Conservation (phyloP, 495 filamentous ascomycete species). For the Talaromyces trachyspermus region DNA sequence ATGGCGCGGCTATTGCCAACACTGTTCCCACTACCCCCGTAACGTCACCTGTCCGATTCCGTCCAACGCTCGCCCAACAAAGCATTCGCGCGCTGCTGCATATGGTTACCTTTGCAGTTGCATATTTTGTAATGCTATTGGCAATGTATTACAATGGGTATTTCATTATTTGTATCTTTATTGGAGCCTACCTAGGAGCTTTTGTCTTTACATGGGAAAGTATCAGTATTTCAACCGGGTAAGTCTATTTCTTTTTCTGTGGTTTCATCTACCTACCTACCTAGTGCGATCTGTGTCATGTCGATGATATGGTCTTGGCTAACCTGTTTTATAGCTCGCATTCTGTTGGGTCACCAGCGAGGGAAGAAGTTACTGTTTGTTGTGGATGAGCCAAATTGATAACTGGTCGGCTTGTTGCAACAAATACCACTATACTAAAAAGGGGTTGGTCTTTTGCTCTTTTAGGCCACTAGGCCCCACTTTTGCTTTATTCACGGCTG, state of each 20-base stretch:
- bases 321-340: constrained; percentile 12
- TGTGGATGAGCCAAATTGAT: constrained; percentile 13
- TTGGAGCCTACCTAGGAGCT: constrained; percentile 53
- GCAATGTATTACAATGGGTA: constrained; percentile 63
- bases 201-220: constrained; percentile 54
- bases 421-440: background rate
- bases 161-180: constrained; percentile 54
- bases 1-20: no score
- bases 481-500: no score
- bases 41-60: constrained; percentile 16
- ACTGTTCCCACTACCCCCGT: background rate
- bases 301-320: no score
- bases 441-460: no score
- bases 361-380: constrained; percentile 19
- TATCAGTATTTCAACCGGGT: constrained; percentile 4
- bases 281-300: no score
- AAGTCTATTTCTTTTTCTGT: background rate
- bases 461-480: no score
- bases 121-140: constrained; percentile 66
- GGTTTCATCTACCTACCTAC: background rate
- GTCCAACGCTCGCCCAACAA: constrained; percentile 50
- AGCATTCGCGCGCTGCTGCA: constrained; percentile 54
- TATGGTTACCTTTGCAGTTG: constrained; percentile 59
- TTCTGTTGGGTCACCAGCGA: background rate
- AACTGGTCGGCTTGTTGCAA: background rate